Conservation (phyloP, 2,329 filamentous ascomycete species). For the Diplodia seriata region DNA sequence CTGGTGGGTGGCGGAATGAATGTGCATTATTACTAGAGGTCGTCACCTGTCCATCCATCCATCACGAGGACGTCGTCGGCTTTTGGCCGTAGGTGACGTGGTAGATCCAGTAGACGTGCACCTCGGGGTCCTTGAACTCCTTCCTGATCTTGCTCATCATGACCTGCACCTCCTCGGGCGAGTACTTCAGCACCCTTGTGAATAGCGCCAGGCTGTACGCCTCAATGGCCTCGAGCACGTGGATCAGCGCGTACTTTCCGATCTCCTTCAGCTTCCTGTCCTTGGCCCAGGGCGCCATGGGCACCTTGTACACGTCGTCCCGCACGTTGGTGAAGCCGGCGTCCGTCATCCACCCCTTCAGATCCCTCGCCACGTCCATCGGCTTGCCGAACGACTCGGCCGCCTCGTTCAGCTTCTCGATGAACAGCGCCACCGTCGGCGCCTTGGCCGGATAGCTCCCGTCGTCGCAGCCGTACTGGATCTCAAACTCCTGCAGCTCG, state of each 20-base stretch:
- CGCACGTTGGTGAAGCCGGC: conserved; percentile 62
- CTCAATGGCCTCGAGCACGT: conserved; percentile 48
- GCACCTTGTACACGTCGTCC: conserved; percentile 49
- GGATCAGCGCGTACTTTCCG: conserved; percentile 41
- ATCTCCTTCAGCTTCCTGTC: conserved; percentile 47
- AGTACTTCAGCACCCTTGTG: conserved; percentile 37
- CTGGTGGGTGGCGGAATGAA: no score
- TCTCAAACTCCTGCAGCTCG: conserved; percentile 49
- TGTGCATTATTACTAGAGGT: no score
- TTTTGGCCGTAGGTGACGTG: conserved; percentile 22
- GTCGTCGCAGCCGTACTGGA: conserved; percentile 27
- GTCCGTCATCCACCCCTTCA: conserved; percentile 55
- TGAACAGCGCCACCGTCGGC: conserved; percentile 38
- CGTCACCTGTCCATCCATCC: not conserved
- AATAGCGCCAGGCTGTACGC: conserved; percentile 47
- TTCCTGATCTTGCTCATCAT: conserved; percentile 18
- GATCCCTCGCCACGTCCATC: conserved; percentile 47
- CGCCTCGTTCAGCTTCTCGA: conserved; percentile 4
- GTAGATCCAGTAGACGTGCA: conserved; percentile 24
- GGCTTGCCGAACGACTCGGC: conserved; percentile 39
- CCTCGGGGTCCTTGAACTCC: conserved; percentile 16
- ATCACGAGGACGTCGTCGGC: not conserved
- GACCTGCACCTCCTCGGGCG: conserved; percentile 25
- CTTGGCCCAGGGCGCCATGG: conserved; percentile 40
- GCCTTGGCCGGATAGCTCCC: conserved; percentile 36